These are phyloP conservation scores for Cutaneotrichosporon dermatis DNA, from an alignment of 1,284 basidiomycete species.

Conservation along the genomic window DNA sequence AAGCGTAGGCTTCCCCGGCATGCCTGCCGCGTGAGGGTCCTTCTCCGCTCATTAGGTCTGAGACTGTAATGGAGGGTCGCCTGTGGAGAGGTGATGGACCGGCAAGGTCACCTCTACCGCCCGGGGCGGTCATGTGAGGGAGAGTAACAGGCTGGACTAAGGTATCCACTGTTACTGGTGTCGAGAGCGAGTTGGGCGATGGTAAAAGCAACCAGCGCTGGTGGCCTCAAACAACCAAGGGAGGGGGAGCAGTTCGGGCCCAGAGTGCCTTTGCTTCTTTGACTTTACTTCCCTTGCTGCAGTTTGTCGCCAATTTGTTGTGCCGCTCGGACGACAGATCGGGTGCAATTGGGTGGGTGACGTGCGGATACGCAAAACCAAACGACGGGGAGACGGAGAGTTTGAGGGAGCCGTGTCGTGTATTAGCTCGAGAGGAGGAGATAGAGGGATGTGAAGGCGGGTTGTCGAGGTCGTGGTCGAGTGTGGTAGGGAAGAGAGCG, in stretches of 20 bases:
- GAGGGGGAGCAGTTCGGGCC: no score
- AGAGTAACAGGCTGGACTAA: neutral
- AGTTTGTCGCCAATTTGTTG: neutral
- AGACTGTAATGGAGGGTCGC: neutral
- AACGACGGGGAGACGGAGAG: neutral
- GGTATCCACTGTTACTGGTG: neutral
- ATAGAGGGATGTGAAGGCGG: neutral
- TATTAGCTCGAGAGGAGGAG: neutral
- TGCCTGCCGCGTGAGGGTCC: neutral
- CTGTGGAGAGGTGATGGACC: neutral
- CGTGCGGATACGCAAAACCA: neutral
- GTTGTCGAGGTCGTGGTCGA: no score
- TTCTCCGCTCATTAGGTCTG: neutral
- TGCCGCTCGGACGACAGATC: neutral
- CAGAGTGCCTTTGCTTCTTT: no score
- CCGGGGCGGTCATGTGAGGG: neutral
- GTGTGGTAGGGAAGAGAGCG: no score
- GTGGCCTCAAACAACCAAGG: no score
- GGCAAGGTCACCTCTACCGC: neutral
- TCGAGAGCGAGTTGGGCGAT: neutral
- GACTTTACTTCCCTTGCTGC: no score
- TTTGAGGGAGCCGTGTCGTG: no score
- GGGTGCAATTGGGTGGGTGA: conserved; percentile 1
- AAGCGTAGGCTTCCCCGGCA: neutral
- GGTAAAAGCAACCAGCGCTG: neutral